These are phyloP conservation scores for Ceratocystis papillata DNA, from an alignment of 2,329 filamentous ascomycete species.

Conservation along the genomic window DNA sequence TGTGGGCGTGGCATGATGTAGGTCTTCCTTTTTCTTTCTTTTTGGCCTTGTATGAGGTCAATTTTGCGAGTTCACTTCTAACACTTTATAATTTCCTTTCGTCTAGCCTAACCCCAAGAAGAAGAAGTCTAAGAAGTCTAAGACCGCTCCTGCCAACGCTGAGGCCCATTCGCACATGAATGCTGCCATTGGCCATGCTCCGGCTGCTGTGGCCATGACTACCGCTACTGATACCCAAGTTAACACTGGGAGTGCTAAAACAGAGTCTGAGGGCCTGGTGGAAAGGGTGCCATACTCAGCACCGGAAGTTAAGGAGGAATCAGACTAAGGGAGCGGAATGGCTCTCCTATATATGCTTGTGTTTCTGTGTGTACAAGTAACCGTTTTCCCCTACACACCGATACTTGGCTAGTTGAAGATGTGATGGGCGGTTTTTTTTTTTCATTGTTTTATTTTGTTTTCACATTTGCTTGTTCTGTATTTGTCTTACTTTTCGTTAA, in stretches of 20 bases:
- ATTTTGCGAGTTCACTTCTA: conserved; percentile 24
- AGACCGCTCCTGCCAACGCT: conserved; percentile 30
- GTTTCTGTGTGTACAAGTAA: not conserved
- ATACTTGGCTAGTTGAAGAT: not conserved
- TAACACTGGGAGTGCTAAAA: conserved; percentile 38
- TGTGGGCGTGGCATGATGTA: conserved; percentile 98
- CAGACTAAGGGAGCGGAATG: conserved; percentile 34
- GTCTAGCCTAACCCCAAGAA: conserved; percentile 39
- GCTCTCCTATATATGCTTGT: not conserved
- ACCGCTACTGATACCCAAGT: conserved; percentile 48
- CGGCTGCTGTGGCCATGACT: conserved; percentile 44
- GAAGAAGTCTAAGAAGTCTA: conserved; percentile 46
- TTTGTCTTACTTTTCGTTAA: not conserved
- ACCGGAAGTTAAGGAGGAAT: conserved; percentile 45
- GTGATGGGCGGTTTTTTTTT: not conserved
- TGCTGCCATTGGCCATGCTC: conserved; percentile 43
- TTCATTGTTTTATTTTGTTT: not conserved
- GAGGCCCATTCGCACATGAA: conserved; percentile 38
- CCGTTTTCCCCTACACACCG: not conserved
- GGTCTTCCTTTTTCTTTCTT: conserved; percentile 29
- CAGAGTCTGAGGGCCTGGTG: conserved; percentile 5
- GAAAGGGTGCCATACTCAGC: conserved; percentile 35
- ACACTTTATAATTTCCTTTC: conserved; percentile 25
- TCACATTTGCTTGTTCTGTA: conserved; percentile 1
- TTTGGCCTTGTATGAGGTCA: not conserved